Evolutionary conservation across 495 filamentous ascomycete genomes (phyloP).

Genomic region (Penicillium chermesinum): DNA sequence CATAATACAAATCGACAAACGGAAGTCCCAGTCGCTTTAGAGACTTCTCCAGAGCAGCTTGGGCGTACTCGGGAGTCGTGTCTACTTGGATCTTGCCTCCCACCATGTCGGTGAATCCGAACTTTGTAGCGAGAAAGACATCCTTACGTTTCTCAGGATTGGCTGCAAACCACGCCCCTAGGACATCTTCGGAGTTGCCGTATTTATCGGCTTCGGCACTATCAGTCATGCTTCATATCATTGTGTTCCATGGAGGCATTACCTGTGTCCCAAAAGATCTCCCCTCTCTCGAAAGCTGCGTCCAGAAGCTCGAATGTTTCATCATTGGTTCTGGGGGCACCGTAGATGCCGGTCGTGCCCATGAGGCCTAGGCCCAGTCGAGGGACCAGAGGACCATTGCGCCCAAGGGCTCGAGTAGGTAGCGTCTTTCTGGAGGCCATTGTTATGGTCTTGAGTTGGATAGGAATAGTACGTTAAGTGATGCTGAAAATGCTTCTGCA

Average conservation of each 20-base stretch:
- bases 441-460: not conserved
- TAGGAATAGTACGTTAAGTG: not conserved
- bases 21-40: conserved; percentile 47
- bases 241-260: not conserved
- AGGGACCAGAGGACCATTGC: conserved; percentile 49
- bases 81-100: conserved; percentile 25
- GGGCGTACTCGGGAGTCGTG: conserved; percentile 50
- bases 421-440: conserved; percentile 9
- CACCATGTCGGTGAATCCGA: conserved; percentile 34
- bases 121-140: conserved; percentile 58
- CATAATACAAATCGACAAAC: conserved; percentile 58
- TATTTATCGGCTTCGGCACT: conserved; percentile 42
- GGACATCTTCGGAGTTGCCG: conserved; percentile 35
- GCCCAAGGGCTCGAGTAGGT: conserved; percentile 45
- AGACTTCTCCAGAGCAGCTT: conserved; percentile 44
- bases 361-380: conserved; percentile 54
- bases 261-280: conserved; percentile 55
- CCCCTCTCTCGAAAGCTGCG: conserved; percentile 47
- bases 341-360: conserved; percentile 48
- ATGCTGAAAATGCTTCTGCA: not conserved
- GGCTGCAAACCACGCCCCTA: conserved; percentile 53
- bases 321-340: conserved; percentile 29
- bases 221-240: not conserved
- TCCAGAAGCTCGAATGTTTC: conserved; percentile 42
- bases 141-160: conserved; percentile 49